Evolutionary conservation across 805 yeast species (phyloP).

Genomic region (Candida endomychidarum): DNA sequence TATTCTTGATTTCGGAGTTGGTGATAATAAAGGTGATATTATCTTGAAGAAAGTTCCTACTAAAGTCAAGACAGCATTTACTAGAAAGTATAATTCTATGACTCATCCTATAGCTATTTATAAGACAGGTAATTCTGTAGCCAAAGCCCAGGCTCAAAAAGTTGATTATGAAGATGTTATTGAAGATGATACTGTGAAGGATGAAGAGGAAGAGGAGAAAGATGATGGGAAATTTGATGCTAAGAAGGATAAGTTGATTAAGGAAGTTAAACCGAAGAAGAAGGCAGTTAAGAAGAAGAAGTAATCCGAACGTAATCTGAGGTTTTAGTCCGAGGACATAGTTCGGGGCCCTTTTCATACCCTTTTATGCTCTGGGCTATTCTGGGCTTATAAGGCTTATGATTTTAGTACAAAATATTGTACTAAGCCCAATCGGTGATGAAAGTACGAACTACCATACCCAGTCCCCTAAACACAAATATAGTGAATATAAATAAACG

Average conservation of each 20-base stretch:
- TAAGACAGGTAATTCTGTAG: conserved; percentile 64
- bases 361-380: too few relatives aligned
- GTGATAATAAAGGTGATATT: conserved; percentile 42
- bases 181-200: conserved; percentile 53
- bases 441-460: too few relatives aligned
- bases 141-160: conserved; percentile 25
- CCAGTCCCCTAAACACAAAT: too few relatives aligned
- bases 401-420: too few relatives aligned
- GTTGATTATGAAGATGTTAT: conserved; percentile 76
- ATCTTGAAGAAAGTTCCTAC: conserved; percentile 66
- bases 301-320: neutral
- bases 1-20: conserved; percentile 80
- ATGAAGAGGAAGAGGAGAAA: conserved; percentile 43
- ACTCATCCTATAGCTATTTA: conserved; percentile 85
- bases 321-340: too few relatives aligned
- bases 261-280: conserved; percentile 45
- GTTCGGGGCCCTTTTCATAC: too few relatives aligned
- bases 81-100: conserved; percentile 73
- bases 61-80: conserved; percentile 79
- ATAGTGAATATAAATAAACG: too few relatives aligned
- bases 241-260: conserved; percentile 64
- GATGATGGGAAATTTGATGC: conserved; percentile 47
- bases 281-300: conserved; percentile 3
- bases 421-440: too few relatives aligned
- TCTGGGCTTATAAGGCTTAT: too few relatives aligned